Conservation (phyloP, 805 yeast species). For the Yarrowia divulgata region DNA sequence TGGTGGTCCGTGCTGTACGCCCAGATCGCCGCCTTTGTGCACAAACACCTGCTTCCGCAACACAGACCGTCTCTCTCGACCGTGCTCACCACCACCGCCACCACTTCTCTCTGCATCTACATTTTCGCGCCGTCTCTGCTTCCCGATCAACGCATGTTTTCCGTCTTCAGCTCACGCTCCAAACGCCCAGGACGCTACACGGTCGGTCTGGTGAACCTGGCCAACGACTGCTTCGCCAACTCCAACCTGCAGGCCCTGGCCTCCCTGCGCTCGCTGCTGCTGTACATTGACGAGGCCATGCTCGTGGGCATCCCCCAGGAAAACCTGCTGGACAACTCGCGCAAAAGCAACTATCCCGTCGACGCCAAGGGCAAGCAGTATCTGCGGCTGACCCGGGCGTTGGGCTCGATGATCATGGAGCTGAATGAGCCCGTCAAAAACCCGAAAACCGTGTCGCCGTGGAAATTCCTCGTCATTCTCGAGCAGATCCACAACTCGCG, state of each 20-base stretch:
- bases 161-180: constrained; percentile 40
- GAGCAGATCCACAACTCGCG: constrained; percentile 76
- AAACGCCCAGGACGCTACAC: constrained; percentile 58
- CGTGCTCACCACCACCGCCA: not conserved
- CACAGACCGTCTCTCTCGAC: constrained; percentile 8
- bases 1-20: constrained; percentile 6
- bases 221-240: constrained; percentile 94
- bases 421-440: constrained; percentile 68
- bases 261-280: constrained; percentile 44
- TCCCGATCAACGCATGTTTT: constrained; percentile 40
- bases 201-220: constrained; percentile 80
- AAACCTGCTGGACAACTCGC: constrained; percentile 31
- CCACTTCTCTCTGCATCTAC: constrained; percentile 37
- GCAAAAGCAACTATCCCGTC: constrained; percentile 15
- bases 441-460: constrained; percentile 67
- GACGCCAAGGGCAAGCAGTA: constrained; percentile 28
- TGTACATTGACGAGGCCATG: constrained; percentile 44
- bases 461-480: constrained; percentile 77
- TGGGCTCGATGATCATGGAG: constrained; percentile 46
- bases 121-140: constrained; percentile 39
- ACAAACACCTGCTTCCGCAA: not conserved
- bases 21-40: not conserved
- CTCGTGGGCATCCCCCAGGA: constrained; percentile 19
- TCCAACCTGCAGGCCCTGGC: constrained; percentile 73
- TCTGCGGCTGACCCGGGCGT: constrained; percentile 44